Base-by-base conservation (phyloP, 2,329 filamentous ascomycete species). In the Dothidotthia symphoricarpi region DNA sequence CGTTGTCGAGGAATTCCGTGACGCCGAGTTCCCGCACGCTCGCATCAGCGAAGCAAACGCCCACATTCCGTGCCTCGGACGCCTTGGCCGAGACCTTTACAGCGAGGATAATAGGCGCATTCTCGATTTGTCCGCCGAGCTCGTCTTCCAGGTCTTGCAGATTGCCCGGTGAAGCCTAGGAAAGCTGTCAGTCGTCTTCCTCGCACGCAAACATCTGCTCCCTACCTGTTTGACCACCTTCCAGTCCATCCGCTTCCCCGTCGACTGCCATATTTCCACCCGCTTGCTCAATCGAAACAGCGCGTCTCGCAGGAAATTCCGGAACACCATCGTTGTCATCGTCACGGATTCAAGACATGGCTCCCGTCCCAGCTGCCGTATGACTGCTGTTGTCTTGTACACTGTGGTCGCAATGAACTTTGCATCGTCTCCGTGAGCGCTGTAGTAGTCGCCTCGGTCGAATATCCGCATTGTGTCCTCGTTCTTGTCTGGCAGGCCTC, bases 1-100 rank as follows among this genome's bases (percentile, higher is more conserved):
- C 93, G 61, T 97, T 98, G 74, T 98, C 93, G n/a, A 95, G 79
- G 51, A 98, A 98, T 63, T 98, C 94, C 73, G 88, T 95, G 36
- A 98, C 89, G 7, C 93, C 93, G 2, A 98, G 77, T 71, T 98
- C 93, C 34, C 93, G 80, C 16, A 97, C 91, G 51, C 88, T 96
- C 1, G 94, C 93, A 73, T 98, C 93, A 6, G 93, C 94, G 63
- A 98, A 98, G 69, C 93, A 97, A 4, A 98, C 91, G 7, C 93
- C 93, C 0, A 98, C 85, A 49, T 80, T 87, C 30, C 93, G 79
- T 5, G 85, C 87, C 64, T 97, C 91, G 0, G 79, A 80, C 1
- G 88, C 87, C 63, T 86, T 94, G n/a, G 88, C 82, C 0, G 86
- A 86, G 16, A 97, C 83, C 67, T 96, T 97, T 61, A 98, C 88